Evolutionary conservation across 2,329 filamentous ascomycete genomes (phyloP), one percentile per base, ranked within the genome.

Genomic region (Pseudocercospora eumusae): DNA sequence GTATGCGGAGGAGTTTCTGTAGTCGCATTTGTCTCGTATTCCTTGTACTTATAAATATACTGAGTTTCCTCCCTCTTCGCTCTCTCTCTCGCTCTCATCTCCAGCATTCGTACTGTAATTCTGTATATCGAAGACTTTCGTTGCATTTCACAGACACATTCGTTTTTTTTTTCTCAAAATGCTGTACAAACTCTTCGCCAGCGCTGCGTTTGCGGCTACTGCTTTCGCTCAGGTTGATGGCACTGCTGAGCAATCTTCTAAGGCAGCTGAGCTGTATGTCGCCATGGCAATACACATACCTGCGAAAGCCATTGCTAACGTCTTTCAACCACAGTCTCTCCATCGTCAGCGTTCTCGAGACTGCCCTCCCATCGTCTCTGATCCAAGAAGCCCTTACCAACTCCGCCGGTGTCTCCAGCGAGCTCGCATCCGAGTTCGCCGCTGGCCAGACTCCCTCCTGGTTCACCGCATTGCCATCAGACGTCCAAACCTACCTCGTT

Each of bases 391-490:
- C 77, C 36, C 64, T 78, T 56, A 79, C 78, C 64, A 78, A 79
- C 70, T 69, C 74, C 18, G 72, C 74, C 57, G 77, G 73, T 50
- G 79, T 79, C 64, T 75, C 75, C 59, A 70, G 74, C 10, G 70
- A 76, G 47, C 75, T 82, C 70, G 74, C 74, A 11, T 78, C 78
- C 8, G 75, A 79, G 50, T 75, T 82, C 72, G 69, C 73, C 10
- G 77, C 76, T 31, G 77, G 79, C 68, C 70, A 74, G 28, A 77
- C 76, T 18, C 79, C 80, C 18, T 63, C 71, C 3, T 82, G 80
- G 80, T 81, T 79, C 72, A 69, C 74, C 8, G 74, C 76, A 8
- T 75, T 82, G 3, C 80, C 80, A 6, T 68, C 74, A 49, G 77
- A 79, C 59, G 74, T 82, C 52, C 75, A 81, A 73, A 76, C 71